phyloP scores from a whole-genome alignment of 169 alveolate species.

The Condylostoma magnum region DNA sequence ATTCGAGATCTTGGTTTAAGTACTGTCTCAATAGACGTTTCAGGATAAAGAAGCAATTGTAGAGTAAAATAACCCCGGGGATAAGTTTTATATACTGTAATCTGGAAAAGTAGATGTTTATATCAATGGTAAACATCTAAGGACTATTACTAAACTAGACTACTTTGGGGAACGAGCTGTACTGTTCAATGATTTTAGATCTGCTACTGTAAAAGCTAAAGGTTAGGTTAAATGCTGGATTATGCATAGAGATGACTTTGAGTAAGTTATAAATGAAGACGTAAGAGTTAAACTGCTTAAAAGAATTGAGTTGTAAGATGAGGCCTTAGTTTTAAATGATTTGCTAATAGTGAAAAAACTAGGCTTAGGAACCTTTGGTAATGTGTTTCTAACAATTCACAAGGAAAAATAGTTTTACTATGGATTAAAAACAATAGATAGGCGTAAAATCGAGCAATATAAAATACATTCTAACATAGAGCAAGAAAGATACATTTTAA shows the following conservation, averaged over 20 bases:
- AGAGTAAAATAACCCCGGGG: constrained; percentile 32
- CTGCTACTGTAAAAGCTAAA: constrained; percentile 89
- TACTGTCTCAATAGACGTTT: not conserved
- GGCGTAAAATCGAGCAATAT: constrained; percentile 67
- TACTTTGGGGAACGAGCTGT: constrained; percentile 96
- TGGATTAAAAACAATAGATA: constrained; percentile 90
- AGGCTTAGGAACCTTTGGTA: constrained; percentile 92
- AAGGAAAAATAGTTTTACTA: constrained; percentile 69
- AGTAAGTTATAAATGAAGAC: constrained; percentile 16
- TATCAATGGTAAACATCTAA: constrained; percentile 28
- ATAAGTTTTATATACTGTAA: constrained; percentile 41
- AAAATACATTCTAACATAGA: constrained; percentile 86
- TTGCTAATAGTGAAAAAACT: constrained; percentile 69
- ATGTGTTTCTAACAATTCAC: constrained; percentile 86
- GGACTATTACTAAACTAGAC: constrained; percentile 75
- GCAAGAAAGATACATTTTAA: constrained; percentile 90
- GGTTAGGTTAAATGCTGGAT: constrained; percentile 38
- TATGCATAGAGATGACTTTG: constrained; percentile 31
- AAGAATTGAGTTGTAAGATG: constrained; percentile 90
- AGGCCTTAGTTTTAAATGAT: constrained; percentile 84
- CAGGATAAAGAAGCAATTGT: constrained; percentile 29
- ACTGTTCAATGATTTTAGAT: constrained; percentile 89
- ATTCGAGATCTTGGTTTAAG: not conserved
- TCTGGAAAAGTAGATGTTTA: constrained; percentile 42
- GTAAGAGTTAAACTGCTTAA: constrained; percentile 88